Evolutionary conservation across 257 asterid genomes (phyloP), one percentile per base, ranked within the genome.

Genomic region (Scutellaria baicalensis): DNA sequence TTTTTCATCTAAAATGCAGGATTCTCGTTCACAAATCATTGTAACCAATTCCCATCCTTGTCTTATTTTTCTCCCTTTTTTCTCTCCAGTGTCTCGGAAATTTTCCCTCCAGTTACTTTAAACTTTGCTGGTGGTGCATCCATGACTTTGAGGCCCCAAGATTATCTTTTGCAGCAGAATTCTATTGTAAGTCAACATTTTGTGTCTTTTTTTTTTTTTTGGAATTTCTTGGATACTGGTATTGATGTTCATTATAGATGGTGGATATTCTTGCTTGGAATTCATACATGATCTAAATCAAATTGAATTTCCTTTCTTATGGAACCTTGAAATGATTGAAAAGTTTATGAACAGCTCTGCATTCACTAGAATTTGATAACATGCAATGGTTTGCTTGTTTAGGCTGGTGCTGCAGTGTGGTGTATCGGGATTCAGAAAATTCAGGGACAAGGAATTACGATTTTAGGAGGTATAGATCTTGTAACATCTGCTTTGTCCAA

Each of bases 121-220:
- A 87, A 82, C 80, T 93, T 93, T 69, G 94, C 89, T 35, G 97
- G 95, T 64, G 95, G 95, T 76, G 96, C 96, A 40, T 75, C 96
- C 27, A 86, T 93, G 97, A 59, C 69, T 21, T 81, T 90, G 64
- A 78, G 81, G 83, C 96, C 97, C 45, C 87, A 82, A 67, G 96
- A 87, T 72, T 93, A 93, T 89, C 99, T 93, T 76, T 77, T 91
- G 69, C 95, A 84, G 92, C 91, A 91, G 76, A 89, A 84, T 69
- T 87, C 97, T 58, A 68, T 86, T 47, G 99, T 93, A 81, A 91
- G 97, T 88, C 76, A 21, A 35, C 16, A n/a, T 65, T 35, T 64
- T 21, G 40, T 27, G 40, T n/a, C n/a, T n/a, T n/a, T n/a, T n/a
- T n/a, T n/a, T n/a, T n/a, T 33, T 42, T 0, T 6, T 49, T 45